phyloP scores from a whole-genome alignment of 371 early-diverging fungal species.

The Phascolomyces articulosus region DNA sequence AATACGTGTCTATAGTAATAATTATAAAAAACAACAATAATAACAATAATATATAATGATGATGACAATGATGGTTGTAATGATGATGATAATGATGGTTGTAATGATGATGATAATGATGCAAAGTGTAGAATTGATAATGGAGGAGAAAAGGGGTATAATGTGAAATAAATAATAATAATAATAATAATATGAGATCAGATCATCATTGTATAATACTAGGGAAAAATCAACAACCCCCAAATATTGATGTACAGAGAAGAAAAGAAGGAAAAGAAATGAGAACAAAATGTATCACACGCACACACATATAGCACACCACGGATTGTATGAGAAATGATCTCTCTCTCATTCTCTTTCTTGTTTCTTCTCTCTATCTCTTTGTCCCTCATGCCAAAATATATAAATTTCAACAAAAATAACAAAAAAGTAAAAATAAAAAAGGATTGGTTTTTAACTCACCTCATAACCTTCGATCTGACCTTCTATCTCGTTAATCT shows the following conservation, averaged over 20 bases:
- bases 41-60: not conserved
- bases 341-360: no score
- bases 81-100: not conserved
- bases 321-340: no score
- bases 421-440: not conserved
- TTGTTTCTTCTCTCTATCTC: no score
- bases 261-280: conserved; percentile 5
- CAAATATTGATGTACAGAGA: conserved; percentile 8
- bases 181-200: conserved; percentile 16
- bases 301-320: no score
- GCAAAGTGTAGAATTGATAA: not conserved
- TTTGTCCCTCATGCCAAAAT: not conserved
- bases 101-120: conserved; percentile 2
- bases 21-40: no score
- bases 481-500: conserved; percentile 24
- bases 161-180: conserved; percentile 16
- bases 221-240: conserved; percentile 8
- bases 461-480: conserved; percentile 47
- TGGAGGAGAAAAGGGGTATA: conserved; percentile 24
- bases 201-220: conserved; percentile 38
- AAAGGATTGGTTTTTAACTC: conserved; percentile 12
- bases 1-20: conserved; percentile 30
- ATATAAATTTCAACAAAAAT: conserved; percentile 1
- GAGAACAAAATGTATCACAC: conserved; percentile 10
- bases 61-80: not conserved